Evolutionary conservation across 2,329 filamentous ascomycete species (phyloP).

Genomic region (Cladobotryum protrusum): DNA sequence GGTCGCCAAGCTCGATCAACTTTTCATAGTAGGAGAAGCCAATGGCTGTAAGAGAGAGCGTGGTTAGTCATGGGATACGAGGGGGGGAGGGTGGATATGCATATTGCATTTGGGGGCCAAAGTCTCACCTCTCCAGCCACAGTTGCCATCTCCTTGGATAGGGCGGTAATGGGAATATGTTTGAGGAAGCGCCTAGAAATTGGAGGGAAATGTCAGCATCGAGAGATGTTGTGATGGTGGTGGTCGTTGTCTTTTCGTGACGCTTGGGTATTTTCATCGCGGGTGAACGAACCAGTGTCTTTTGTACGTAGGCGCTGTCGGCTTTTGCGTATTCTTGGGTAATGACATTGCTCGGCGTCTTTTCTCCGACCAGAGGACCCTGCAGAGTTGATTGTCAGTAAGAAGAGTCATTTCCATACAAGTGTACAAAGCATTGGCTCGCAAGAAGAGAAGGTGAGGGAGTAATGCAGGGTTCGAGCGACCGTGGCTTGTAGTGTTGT

Average conservation of each 20-base stretch:
- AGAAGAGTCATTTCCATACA: background rate
- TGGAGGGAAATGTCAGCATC: slow-evolving; percentile 13
- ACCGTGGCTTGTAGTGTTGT: background rate
- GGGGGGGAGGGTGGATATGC: background rate
- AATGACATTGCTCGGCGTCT: slow-evolving; percentile 69
- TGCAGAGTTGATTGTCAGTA: slow-evolving; percentile 31
- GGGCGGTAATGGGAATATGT: slow-evolving; percentile 84
- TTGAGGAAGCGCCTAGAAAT: slow-evolving; percentile 63
- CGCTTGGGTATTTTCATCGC: background rate
- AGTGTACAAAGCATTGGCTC: background rate
- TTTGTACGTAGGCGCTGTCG: slow-evolving; percentile 76
- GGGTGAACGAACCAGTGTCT: slow-evolving; percentile 67
- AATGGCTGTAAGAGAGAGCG: slow-evolving; percentile 56
- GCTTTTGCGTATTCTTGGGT: slow-evolving; percentile 82
- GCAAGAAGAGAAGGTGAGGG: background rate
- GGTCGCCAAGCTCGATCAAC: slow-evolving; percentile 62
- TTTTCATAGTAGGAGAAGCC: slow-evolving; percentile 91
- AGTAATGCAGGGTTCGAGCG: background rate
- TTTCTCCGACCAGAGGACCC: slow-evolving; percentile 78
- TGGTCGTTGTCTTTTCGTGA: background rate
- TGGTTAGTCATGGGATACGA: background rate
- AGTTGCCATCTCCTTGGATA: slow-evolving; percentile 89
- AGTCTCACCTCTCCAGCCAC: slow-evolving; percentile 89
- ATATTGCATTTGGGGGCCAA: background rate
- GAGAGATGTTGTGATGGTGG: background rate